Percentiles rank a stretch among this genome's conserved stretches.
Evolutionary conservation across 768 basidiomycete species (phyloP).

Genomic region (Boletus sp.): DNA sequence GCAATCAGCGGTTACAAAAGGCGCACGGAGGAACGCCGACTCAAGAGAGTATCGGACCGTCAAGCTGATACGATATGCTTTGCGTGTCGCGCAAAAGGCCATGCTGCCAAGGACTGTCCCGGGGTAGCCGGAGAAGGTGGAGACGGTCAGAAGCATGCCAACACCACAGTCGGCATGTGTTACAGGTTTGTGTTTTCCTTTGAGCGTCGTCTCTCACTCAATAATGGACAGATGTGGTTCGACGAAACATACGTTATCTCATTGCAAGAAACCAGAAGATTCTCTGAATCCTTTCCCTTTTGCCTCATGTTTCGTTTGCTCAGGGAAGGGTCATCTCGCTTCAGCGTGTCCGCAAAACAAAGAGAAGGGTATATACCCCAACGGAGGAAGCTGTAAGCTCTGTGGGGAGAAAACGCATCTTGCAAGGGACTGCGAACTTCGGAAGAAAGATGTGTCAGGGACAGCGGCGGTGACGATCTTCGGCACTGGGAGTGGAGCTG

Average conservation of each 20-base stretch:
- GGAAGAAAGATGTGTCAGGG: slow-evolving; percentile 49
- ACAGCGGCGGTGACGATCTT: slow-evolving; percentile 21
- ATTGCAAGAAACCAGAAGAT: slow-evolving; percentile 65
- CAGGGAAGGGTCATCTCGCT: slow-evolving; percentile 78
- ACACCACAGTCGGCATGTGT: slow-evolving; percentile 52
- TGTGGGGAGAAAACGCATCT: slow-evolving; percentile 85
- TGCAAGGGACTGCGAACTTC: slow-evolving; percentile 74
- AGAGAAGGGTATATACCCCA: slow-evolving; percentile 80
- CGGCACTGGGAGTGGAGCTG: slow-evolving; percentile 46
- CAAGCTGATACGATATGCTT: slow-evolving; percentile 69
- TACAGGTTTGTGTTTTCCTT: slow-evolving; percentile 52
- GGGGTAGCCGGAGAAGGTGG: slow-evolving; percentile 29
- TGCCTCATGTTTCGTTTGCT: slow-evolving; percentile 91
- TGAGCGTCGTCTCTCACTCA: background rate
- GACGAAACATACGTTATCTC: slow-evolving; percentile 69
- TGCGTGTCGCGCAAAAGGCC: slow-evolving; percentile 80
- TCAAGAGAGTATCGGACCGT: slow-evolving; percentile 60
- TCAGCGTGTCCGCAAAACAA: slow-evolving; percentile 78
- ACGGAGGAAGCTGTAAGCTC: slow-evolving; percentile 87
- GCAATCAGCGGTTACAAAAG: slow-evolving; percentile 20
- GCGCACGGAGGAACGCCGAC: slow-evolving; percentile 57
- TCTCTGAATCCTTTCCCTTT: slow-evolving; percentile 71
- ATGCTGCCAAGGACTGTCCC: slow-evolving; percentile 81
- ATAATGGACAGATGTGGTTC: slow-evolving; percentile 68
- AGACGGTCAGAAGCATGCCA: slow-evolving; percentile 24